Base-by-base conservation (phyloP, 805 yeast species). In the Saturnispora halmiae region DNA sequence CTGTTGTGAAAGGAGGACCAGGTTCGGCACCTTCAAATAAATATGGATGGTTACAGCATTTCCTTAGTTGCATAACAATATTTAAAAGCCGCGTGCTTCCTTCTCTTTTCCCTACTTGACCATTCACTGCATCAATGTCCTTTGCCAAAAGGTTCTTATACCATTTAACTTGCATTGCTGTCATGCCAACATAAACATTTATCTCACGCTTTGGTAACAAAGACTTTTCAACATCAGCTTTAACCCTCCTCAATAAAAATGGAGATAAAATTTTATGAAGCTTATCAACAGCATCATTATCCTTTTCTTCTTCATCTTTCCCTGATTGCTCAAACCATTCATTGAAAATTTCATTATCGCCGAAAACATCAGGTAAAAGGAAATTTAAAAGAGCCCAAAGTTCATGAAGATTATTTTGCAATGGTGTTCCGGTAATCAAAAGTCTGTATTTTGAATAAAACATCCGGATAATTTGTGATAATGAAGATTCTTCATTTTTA, bases 21-120 rank as follows among this genome's bases (percentile, higher is more conserved):
- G 92, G 92, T 54, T 82, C 94, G 1, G 90, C 92, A 33, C 94
- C 94, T 56, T 82, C 92, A 52, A 82, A 82, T 30, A 82, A 61
- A 54, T 82, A 82, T 11, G 94, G 94, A 61, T 82, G 94, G 52
- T 82, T 82, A 62, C 90, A 82, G 58, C 92, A 82, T 58, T 82
- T 82, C 55, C 92, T 71, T 52, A 82, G 65, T 57, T 82, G 94
- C 94, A 82, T 82, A 36, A 82, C 90, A 50, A 82, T 82, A 56
- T 82, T 82, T 36, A 82, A 62, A 44, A 82, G 65, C 52, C 92
- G 65, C 2, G 94, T 82, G 54, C 82, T 82, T 11, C 82, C 72
- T 56, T 82, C 94, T 44, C 75, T 71, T 49, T 76, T 79, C 30
- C 86, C 86, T 51, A 69, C 77, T 5, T 82, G 78, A n/a, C 87